Percentiles rank a stretch among this genome's conserved stretches.
phyloP scores from a whole-genome alignment of 2,329 filamentous ascomycete species.

The Venturia asperata region DNA sequence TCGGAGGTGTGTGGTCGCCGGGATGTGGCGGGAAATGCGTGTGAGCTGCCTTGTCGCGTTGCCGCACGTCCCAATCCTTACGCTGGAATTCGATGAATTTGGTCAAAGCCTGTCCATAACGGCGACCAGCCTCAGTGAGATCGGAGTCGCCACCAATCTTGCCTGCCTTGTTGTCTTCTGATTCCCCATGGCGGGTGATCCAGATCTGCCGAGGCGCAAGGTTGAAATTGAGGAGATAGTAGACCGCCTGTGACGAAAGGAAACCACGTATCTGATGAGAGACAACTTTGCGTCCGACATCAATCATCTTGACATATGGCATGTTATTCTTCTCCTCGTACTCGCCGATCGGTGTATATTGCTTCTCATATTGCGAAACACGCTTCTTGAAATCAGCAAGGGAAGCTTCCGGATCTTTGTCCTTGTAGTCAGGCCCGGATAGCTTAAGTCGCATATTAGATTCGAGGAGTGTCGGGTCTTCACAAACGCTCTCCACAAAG shows the following conservation, averaged over 20 bases:
- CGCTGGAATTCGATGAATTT: constrained; percentile 78
- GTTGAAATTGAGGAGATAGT: constrained; percentile 95
- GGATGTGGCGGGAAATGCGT: constrained; percentile 83
- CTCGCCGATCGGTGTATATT: constrained; percentile 81
- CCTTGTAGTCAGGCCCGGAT: constrained; percentile 90
- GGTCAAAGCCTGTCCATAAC: constrained; percentile 72
- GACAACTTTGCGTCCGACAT: constrained; percentile 90
- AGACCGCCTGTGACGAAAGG: constrained; percentile 83
- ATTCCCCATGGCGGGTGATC: constrained; percentile 95
- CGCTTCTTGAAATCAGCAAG: constrained; percentile 88
- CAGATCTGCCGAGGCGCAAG: constrained; percentile 92
- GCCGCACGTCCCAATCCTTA: constrained; percentile 72
- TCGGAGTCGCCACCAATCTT: constrained; percentile 88
- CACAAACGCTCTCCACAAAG: constrained; percentile 91
- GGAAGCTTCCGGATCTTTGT: constrained; percentile 80
- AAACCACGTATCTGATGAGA: constrained; percentile 88
- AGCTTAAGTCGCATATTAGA: constrained; percentile 97
- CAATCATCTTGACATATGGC: constrained; percentile 96
- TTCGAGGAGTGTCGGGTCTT: constrained; percentile 75
- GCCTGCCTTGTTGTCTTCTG: constrained; percentile 74
- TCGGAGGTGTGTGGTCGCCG: constrained; percentile 89
- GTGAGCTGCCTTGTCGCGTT: constrained; percentile 67
- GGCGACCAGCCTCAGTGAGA: constrained; percentile 70
- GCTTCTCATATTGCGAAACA: constrained; percentile 87
- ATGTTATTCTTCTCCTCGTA: constrained; percentile 87